Evolutionary conservation across 169 alveolate species (phyloP), one percentile per base, ranked within the genome.

Genomic region (Eimeria tenella): DNA sequence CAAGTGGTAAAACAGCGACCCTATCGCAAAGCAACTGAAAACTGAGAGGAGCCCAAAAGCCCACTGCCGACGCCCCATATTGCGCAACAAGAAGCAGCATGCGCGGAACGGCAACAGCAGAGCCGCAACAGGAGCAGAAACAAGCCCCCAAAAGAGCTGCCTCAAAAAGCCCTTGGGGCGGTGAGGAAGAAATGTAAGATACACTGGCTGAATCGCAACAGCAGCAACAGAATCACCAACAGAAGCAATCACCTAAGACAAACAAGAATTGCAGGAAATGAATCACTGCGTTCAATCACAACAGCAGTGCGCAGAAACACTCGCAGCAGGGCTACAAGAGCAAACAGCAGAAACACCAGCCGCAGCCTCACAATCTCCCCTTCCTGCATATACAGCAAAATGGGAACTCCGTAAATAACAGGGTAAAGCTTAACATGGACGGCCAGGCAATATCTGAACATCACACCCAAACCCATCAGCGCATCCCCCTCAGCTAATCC

Each of bases 371-470:
- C 91, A 58, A 83, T 56, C 62, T 25, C 53, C 53, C 88, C 88
- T 52, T 53, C 21, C 19, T 79, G 88, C 88, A 79, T 52, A 53
- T 21, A 81, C 50, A 98, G 95, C 82, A 98, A 90, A 60, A 97
- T 77, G 1, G 99, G 98, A 0, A 98, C 95, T n/a, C 99, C 98
- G 97, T 98, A 99, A 50, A 99, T 98, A 86, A 99, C 98, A 31
- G 99, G 99, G 95, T 98, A 99, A 56, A 99, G 96, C 94, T 98
- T 98, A 91, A 99, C 97, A 94, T 99, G 99, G 42, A 99, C 99
- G 13, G 99, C 96, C 19, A 99, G 94, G 49, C 99, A 99, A 94
- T 96, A 98, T 71, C 99, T 95, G 79, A 96, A 88, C 42, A 2
- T 31, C 42, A 31, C 42, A 31, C 42, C 42, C 42, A 31, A 31